These are phyloP conservation scores for Picea glauca DNA, from an alignment of 75 land plant genomes.

Conservation along the genomic window DNA sequence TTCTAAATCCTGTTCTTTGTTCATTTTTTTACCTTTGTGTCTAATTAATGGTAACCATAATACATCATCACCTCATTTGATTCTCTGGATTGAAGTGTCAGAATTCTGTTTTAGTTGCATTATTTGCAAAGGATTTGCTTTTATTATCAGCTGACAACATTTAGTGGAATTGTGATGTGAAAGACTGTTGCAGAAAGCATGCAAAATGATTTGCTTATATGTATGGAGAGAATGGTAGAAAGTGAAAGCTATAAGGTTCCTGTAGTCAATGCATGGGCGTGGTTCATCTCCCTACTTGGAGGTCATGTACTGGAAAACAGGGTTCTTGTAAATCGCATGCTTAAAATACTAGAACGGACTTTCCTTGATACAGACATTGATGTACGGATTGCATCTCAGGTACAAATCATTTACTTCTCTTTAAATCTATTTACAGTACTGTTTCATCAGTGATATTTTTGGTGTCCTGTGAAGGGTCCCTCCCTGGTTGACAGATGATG, in stretches of 20 bases:
- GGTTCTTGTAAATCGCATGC: conserved; percentile 3
- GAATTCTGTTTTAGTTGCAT: background rate
- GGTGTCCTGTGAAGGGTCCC: too few species aligned
- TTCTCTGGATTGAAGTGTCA: background rate
- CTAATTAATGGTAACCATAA: too few species aligned
- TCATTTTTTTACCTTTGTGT: background rate
- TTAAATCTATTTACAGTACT: background rate
- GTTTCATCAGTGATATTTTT: too few species aligned
- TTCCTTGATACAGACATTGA: conserved; percentile 11
- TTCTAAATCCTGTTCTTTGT: background rate
- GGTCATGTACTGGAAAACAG: conserved; percentile 9
- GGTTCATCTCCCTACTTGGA: conserved; percentile 4
- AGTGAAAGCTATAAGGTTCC: conserved; percentile 6
- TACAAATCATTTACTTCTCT: background rate
- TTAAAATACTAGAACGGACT: conserved; percentile 9
- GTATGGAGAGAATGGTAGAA: conserved; percentile 5
- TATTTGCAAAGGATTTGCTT: background rate
- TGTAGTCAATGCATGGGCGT: conserved; percentile 2
- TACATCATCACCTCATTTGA: background rate
- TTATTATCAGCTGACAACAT: conserved; percentile 1
- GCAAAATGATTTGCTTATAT: background rate
- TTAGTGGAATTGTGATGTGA: background rate
- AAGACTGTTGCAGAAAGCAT: conserved; percentile 9
- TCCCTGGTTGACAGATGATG: too few species aligned
- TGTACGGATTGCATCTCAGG: conserved; percentile 11